Conservation (phyloP, 2,329 filamentous ascomycete genomes). For the Aspergillus sp. region DNA sequence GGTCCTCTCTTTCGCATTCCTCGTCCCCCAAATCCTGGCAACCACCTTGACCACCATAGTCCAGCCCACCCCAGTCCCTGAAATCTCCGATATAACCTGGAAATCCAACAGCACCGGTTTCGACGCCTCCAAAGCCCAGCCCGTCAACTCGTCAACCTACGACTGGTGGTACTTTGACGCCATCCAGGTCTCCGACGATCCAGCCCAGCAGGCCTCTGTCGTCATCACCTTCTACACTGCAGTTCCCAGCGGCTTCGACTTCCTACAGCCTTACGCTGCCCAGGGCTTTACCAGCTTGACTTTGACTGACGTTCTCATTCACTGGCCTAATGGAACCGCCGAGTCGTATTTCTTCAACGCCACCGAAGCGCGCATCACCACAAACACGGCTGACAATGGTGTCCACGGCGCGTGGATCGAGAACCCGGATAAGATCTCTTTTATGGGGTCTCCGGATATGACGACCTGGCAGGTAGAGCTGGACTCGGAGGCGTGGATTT, state of each 20-base stretch:
- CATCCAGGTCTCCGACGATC: conserved; percentile 20
- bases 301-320: background rate
- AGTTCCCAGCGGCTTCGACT: conserved; percentile 32
- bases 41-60: background rate
- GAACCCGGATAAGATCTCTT: conserved; percentile 13
- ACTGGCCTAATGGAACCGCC: background rate
- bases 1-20: background rate
- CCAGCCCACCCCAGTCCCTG: background rate
- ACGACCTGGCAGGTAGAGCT: background rate
- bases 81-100: background rate
- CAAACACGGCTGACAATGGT: conserved; percentile 18
- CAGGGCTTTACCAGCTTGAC: background rate
- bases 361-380: conserved; percentile 4
- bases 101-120: conserved; percentile 4
- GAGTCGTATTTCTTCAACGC: background rate
- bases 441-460: conserved; percentile 23
- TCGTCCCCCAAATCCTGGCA: background rate
- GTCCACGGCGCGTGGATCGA: conserved; percentile 14
- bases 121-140: conserved; percentile 26
- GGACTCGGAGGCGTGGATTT: background rate
- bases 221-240: conserved; percentile 36
- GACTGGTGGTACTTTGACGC: conserved; percentile 46
- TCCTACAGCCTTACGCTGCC: background rate
- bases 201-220: conserved; percentile 24
- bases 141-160: conserved; percentile 29